Evolutionary conservation across 2,329 filamentous ascomycete genomes (phyloP).

Genomic region (Alternaria consortialis): DNA sequence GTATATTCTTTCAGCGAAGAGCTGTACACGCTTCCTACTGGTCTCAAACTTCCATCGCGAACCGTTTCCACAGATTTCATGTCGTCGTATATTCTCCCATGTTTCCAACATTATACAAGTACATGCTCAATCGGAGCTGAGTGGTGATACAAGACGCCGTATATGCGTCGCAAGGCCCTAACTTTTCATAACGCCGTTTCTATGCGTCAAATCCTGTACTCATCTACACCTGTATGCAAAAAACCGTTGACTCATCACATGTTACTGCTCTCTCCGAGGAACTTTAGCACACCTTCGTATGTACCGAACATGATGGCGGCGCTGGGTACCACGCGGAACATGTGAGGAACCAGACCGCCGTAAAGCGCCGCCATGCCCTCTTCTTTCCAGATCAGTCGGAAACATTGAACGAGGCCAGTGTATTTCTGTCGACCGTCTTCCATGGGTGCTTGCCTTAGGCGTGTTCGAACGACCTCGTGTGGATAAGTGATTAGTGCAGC

Average conservation of each 20-base stretch:
- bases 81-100: slow-evolving; percentile 1
- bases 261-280: slow-evolving; percentile 57
- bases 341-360: slow-evolving; percentile 88
- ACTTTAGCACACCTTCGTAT: slow-evolving; percentile 65
- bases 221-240: background rate
- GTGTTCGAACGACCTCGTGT: slow-evolving; percentile 87
- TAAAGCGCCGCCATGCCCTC: slow-evolving; percentile 88
- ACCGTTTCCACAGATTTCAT: slow-evolving; percentile 5
- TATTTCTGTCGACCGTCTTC: slow-evolving; percentile 80
- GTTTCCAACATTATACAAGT: slow-evolving; percentile 16
- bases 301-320: slow-evolving; percentile 97
- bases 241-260: slow-evolving; percentile 26
- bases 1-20: background rate
- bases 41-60: background rate
- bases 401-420: slow-evolving; percentile 87
- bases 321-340: slow-evolving; percentile 89
- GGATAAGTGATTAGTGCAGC: slow-evolving; percentile 89
- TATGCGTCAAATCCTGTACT: slow-evolving; percentile 23
- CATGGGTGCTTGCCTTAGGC: slow-evolving; percentile 84
- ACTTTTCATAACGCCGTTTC: slow-evolving; percentile 16
- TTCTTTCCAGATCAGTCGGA: slow-evolving; percentile 85
- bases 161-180: slow-evolving; percentile 9
- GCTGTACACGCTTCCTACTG: background rate
- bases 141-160: slow-evolving; percentile 14
- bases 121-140: slow-evolving; percentile 9